Percentiles rank a stretch among this genome's conserved stretches.
Evolutionary conservation across 352 stramenopile genomes (phyloP).

Genomic region (Phytophthora fragariaefolia): DNA sequence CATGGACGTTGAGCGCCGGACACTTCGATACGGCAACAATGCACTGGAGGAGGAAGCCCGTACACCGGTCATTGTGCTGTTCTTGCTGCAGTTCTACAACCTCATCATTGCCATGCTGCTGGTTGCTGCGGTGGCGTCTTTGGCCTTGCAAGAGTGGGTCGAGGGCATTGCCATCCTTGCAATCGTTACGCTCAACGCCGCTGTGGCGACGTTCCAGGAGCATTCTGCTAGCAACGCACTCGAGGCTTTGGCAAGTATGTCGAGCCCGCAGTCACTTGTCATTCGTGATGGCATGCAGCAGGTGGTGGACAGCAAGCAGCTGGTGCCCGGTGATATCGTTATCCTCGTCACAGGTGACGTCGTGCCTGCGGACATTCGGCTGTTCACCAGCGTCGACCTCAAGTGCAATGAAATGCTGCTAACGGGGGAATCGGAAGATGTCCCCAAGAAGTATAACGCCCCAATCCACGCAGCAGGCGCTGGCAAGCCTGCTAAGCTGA

Average conservation of each 20-base stretch:
- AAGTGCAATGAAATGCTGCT: conserved; percentile 95
- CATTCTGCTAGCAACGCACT: conserved; percentile 68
- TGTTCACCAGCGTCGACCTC: conserved; percentile 86
- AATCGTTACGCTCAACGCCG: conserved; percentile 70
- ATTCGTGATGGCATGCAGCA: conserved; percentile 68
- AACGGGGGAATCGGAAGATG: conserved; percentile 92
- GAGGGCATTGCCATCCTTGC: conserved; percentile 76
- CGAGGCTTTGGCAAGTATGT: conserved; percentile 63
- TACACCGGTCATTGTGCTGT: conserved; percentile 66
- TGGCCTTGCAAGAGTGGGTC: conserved; percentile 67
- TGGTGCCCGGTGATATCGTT: conserved; percentile 89
- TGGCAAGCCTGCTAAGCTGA: conserved; percentile 53
- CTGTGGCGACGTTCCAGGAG: conserved; percentile 70
- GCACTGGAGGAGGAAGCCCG: conserved; percentile 67
- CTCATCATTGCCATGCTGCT: conserved; percentile 77
- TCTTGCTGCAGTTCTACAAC: conserved; percentile 85
- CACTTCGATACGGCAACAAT: conserved; percentile 61
- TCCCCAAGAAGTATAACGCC: conserved; percentile 71
- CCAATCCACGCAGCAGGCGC: conserved; percentile 16
- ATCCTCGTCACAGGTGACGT: conserved; percentile 93
- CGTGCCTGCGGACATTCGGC: conserved; percentile 91
- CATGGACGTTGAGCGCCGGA: conserved; percentile 47
- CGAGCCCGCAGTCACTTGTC: conserved; percentile 69
- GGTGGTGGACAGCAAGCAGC: conserved; percentile 67
- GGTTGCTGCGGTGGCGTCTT: conserved; percentile 58